Evolutionary conservation across 2,329 filamentous ascomycete species (phyloP), one percentile per base, ranked within the genome.

Genomic region (Phaeosphaeriaceae sp.): DNA sequence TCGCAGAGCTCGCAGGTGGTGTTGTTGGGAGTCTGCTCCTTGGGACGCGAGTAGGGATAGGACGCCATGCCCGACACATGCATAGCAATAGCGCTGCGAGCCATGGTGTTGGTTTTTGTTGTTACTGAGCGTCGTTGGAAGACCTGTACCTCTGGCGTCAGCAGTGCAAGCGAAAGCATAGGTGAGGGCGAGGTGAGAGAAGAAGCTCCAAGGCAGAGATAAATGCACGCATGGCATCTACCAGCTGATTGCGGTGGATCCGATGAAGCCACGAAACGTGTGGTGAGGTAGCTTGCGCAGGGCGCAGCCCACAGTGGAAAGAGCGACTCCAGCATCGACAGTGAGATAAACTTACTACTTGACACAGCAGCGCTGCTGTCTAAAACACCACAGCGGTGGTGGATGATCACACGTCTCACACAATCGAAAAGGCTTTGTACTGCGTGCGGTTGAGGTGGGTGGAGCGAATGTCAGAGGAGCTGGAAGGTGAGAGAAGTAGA

Each of bases 1-100:
- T 76, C 51, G 53, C 76, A 78, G 7, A 68, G 46, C 63, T 74
- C 74, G 54, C 76, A 78, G 5, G 51, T 4, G 19, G 70, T 75
- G 48, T 45, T 44, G 13, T 45, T 44, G 0, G 73, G 56, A 6
- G 59, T 22, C 11, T 65, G 57, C 13, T 66, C 62, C 58, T 67
- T 73, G 31, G 68, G 53, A 10, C 31, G 22, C 4, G 65, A 57
- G 51, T 76, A 77, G 2, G 76, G 67, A 17, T 70, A 67, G 41
- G 67, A 54, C 0, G 31, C 36, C 62, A 70, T 56, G 17, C 47
- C 54, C 0, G 58, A 40, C 11, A 36, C 22, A 27, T 47, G 48
- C 2, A 53, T n/a, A 15, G 33, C 45, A 54, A 50, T 10, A 15
- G 41, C 1, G 21, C 63, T 60, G 31, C 56, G 59, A 53, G 58